Evolutionary conservation across 768 basidiomycete species (phyloP).

Genomic region (Dioszegia hungarica): DNA sequence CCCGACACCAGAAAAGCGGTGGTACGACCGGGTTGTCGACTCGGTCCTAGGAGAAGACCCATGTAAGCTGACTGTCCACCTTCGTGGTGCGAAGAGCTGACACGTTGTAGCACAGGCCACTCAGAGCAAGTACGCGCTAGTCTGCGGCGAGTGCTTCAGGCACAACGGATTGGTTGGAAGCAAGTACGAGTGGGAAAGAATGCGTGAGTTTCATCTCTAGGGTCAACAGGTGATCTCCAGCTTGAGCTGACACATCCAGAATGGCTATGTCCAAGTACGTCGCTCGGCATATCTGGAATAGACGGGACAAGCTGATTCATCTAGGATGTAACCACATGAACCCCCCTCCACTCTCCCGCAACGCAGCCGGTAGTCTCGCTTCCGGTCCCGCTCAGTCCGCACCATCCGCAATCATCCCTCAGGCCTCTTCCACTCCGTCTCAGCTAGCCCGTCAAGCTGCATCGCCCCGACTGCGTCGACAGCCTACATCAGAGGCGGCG

Average conservation of each 20-base stretch:
- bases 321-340: conserved; percentile 46
- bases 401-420: neutral
- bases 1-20: conserved; percentile 46
- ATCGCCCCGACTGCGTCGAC: conserved; percentile 23
- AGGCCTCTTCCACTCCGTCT: conserved; percentile 11
- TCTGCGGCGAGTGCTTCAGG: conserved; percentile 47
- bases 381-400: neutral
- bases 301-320: neutral
- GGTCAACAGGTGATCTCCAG: neutral
- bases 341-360: conserved; percentile 32
- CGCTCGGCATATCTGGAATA: neutral
- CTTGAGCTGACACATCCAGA: conserved; percentile 14
- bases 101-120: conserved; percentile 34
- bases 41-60: conserved; percentile 44
- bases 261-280: conserved; percentile 41
- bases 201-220: conserved; percentile 35
- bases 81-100: neutral
- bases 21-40: conserved; percentile 46
- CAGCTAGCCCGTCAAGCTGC: conserved; percentile 10
- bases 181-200: conserved; percentile 48
- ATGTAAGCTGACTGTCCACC: conserved; percentile 23
- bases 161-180: conserved; percentile 48
- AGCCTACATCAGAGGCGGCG: conserved; percentile 9
- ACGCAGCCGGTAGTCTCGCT: neutral
- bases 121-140: conserved; percentile 46